A percentile compares a stretch with the other conserved stretches of the same genome.
phyloP scores from a whole-genome alignment of 192 early-diverging fungal genomes.

The Coemansia sp. region DNA sequence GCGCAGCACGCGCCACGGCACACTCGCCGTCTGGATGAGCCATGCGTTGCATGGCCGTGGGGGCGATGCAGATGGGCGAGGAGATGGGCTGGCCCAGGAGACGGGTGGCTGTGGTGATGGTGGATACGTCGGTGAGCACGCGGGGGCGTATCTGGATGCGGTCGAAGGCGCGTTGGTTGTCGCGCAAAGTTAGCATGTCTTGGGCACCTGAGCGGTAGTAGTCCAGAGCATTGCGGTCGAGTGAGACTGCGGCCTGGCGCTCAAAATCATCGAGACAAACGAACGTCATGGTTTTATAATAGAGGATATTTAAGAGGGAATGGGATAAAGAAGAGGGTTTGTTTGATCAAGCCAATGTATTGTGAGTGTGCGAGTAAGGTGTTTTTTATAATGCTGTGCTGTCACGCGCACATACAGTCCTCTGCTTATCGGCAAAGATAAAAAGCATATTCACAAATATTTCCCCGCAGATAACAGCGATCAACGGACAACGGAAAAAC shows the following conservation, averaged over 20 bases:
- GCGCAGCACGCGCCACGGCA: conserved; percentile 57
- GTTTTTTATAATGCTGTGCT: too few species aligned
- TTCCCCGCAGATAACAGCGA: too few species aligned
- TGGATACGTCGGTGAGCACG: conserved; percentile 67
- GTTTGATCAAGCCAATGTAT: too few species aligned
- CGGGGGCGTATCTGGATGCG: conserved; percentile 56
- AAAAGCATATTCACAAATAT: too few species aligned
- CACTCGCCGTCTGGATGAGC: conserved; percentile 66
- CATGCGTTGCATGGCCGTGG: conserved; percentile 75
- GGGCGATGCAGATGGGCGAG: conserved; percentile 75
- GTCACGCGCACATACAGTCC: too few species aligned
- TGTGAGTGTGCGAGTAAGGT: too few species aligned
- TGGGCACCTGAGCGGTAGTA: conserved; percentile 56
- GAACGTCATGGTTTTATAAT: too few species aligned
- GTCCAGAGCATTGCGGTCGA: conserved; percentile 48
- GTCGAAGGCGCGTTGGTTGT: conserved; percentile 52
- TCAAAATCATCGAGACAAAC: conserved; percentile 54
- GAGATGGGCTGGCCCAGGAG: conserved; percentile 55
- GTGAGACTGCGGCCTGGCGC: conserved; percentile 18
- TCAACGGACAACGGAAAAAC: too few species aligned
- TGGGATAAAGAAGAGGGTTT: too few species aligned
- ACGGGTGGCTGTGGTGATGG: conserved; percentile 56
- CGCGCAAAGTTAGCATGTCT: conserved; percentile 49
- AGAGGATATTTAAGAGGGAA: too few species aligned
- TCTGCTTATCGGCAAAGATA: too few species aligned